phyloP scores from a whole-genome alignment of 257 asterid genomes.

The Asclepias syriaca region DNA sequence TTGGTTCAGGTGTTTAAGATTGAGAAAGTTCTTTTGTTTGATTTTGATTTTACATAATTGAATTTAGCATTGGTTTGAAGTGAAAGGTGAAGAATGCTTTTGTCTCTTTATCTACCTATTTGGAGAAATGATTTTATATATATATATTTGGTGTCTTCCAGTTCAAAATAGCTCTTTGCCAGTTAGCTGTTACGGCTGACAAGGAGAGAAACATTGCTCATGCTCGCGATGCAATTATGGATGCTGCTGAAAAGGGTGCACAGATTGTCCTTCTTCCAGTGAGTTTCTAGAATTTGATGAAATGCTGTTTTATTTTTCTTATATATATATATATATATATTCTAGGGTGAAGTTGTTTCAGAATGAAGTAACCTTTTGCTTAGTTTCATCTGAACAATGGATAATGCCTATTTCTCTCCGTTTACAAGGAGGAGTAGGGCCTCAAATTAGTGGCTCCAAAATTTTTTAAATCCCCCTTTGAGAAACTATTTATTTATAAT shows the following conservation, averaged over 20 bases:
- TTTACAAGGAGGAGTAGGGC: neutral
- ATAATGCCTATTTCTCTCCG: neutral
- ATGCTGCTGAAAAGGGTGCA: conserved; percentile 68
- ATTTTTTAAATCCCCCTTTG: neutral
- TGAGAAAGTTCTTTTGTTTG: neutral
- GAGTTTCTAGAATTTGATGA: conserved; percentile 19
- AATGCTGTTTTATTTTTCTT: neutral
- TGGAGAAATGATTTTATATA: neutral
- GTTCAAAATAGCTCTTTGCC: conserved; percentile 90
- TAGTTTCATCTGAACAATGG: neutral
- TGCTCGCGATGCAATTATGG: conserved; percentile 57
- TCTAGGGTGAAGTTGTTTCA: neutral
- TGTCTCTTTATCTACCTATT: neutral
- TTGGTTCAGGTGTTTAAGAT: neutral
- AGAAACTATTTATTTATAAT: neutral
- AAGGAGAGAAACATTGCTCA: conserved; percentile 61
- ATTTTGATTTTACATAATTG: neutral
- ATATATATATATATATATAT: no score
- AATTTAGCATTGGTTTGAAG: neutral
- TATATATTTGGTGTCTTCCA: conserved; percentile 29
- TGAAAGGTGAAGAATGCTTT: neutral
- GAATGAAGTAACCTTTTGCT: neutral
- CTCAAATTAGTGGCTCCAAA: no score
- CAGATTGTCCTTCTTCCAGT: conserved; percentile 82
- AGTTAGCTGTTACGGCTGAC: conserved; percentile 57